A percentile compares a stretch with the other conserved stretches of the same genome.
phyloP scores from a whole-genome alignment of 225 moss, liverwort and hornwort species.

The Pseudoscleropodium purum region DNA sequence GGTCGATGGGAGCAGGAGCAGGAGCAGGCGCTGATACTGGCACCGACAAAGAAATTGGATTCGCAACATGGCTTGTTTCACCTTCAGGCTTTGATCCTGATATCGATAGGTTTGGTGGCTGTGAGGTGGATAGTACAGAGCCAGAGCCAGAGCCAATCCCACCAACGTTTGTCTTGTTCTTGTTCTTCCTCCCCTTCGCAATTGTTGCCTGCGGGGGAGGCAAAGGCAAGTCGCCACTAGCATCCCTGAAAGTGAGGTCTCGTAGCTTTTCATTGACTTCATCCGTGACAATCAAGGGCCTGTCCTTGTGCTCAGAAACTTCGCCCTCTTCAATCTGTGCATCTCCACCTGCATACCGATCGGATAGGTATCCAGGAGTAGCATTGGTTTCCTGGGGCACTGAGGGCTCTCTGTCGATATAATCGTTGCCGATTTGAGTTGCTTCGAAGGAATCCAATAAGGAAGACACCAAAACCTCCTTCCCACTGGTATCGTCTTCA shows the following conservation, averaged over 20 bases:
- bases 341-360: constrained; percentile 21
- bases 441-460: constrained; percentile 24
- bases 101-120: constrained; percentile 16
- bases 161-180: constrained; percentile 67
- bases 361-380: constrained; percentile 12
- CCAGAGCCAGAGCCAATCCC: constrained; percentile 25
- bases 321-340: constrained; percentile 52
- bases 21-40: constrained; percentile 2
- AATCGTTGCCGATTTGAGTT: constrained; percentile 17
- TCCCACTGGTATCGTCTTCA: constrained; percentile 14
- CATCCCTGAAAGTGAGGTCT: constrained; percentile 40
- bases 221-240: constrained; percentile 29
- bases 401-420: constrained; percentile 14
- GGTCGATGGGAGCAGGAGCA: constrained; percentile 40
- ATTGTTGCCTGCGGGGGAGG: constrained; percentile 65
- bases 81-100: constrained; percentile 42
- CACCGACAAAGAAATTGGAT: constrained; percentile 5
- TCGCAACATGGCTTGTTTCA: constrained; percentile 47
- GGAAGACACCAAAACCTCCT: constrained; percentile 27
- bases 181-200: constrained; percentile 86
- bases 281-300: constrained; percentile 24
- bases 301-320: constrained; percentile 59
- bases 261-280: constrained; percentile 54
- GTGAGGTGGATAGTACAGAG: constrained; percentile 3
- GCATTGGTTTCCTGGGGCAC: constrained; percentile 5